Evolutionary conservation across 2,329 filamentous ascomycete species (phyloP), one percentile per base, ranked within the genome.

Genomic region (Calonectria hawksworthii): DNA sequence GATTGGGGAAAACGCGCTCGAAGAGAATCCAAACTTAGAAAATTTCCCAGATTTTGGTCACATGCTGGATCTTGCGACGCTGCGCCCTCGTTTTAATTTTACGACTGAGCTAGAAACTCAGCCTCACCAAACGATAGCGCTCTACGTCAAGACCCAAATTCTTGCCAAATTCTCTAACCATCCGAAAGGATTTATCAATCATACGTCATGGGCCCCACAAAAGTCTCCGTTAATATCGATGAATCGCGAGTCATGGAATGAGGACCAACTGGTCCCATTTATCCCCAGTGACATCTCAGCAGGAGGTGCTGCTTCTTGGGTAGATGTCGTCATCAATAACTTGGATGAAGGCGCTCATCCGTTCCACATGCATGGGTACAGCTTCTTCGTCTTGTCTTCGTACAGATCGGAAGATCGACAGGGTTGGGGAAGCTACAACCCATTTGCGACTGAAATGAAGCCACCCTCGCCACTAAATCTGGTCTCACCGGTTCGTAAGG

Each of bases 291-390:
- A 65, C 83, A 1, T 84, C 84, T 26, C 73, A 83, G 34, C 76
- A 63, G 1, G 66, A 72, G 0, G 73, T 50, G 1, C 83, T 87
- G 23, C 87, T 88, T 61, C 87, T 90, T 66, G 79, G 52, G 87
- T 91, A 47, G 90, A 91, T 2, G 87, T 90, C 32, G 86, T 92
- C 75, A 92, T 92, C 81, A 92, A 92, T 52, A 78, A 89, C 47
- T 91, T 90, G 8, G 91, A 93, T 80, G 86, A 93, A 41, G 79
- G 84, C 2, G 80, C 80, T 0, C 84, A 86, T 36, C 84, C 84
- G 0, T 85, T 85, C 30, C 92, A 93, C 83, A 84, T 94, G 0
- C 92, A 93, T 82, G 90, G 91, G 0, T 89, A 92, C 81, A 86
- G 86, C 52, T 91, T 92, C 83, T 90, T 90, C 76, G 84, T 90